These are phyloP conservation scores for Rhodomyrtus psidioides DNA, from an alignment of 441 rosid genomes.

Conservation along the genomic window DNA sequence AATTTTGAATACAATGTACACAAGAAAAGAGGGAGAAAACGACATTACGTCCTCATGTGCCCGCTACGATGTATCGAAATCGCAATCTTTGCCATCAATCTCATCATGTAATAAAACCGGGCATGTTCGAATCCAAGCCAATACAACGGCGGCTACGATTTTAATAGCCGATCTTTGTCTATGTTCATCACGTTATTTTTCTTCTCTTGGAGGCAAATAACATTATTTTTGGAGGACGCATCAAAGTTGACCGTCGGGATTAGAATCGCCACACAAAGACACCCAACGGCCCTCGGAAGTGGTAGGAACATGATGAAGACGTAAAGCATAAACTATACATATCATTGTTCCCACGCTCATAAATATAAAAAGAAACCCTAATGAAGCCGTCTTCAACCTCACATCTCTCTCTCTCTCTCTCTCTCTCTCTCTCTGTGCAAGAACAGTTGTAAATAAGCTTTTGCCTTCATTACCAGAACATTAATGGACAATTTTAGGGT, in stretches of 20 bases:
- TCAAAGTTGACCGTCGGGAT: background rate
- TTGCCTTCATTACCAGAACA: background rate
- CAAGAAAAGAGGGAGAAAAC: background rate
- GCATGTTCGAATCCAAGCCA: background rate
- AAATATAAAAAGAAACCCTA: background rate
- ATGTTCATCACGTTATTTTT: background rate
- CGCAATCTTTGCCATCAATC: background rate
- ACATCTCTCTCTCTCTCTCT: background rate
- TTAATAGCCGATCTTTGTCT: background rate
- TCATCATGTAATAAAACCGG: background rate
- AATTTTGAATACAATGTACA: background rate
- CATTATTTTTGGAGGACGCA: background rate
- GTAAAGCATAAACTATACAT: background rate
- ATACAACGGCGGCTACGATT: background rate
- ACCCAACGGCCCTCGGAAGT: background rate
- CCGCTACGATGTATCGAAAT: background rate
- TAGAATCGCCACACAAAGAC: background rate
- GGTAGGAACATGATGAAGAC: background rate
- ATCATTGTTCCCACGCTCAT: background rate
- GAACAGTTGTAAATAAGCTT: background rate
- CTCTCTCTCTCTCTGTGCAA: background rate
- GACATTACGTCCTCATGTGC: background rate
- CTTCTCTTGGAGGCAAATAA: background rate
- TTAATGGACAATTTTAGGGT: background rate
- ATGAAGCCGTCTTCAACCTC: background rate